Evolutionary conservation across 768 basidiomycete species (phyloP), one percentile per base, ranked within the genome.

Genomic region (Leccinum rimulosum): DNA sequence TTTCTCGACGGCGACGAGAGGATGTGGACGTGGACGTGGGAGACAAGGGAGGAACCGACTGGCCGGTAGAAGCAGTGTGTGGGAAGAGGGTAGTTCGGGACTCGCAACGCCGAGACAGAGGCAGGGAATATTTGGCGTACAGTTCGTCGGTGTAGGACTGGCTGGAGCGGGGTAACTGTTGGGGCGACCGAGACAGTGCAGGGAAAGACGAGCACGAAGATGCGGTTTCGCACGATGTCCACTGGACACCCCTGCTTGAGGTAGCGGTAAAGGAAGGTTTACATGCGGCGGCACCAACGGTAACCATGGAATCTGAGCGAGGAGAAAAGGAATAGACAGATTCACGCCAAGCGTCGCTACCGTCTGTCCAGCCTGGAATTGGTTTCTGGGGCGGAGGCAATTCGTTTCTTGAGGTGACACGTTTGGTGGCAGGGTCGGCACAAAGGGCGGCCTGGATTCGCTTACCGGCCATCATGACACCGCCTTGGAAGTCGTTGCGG

Each of bases 311-410:
- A 43, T 73, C 68, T 52, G 76, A 74, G 8, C 79, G 79, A 3
- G 80, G 66, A 3, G 79, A 68, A 59, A 85, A 76, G 54, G 76
- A 78, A 70, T 89, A 89, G 1, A 87, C 80, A 4, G 77, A 75
- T 1, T 84, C 75, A n/a, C 88, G 83, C 88, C 88, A 89, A 0
- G 82, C 84, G 56, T 83, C 76, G 25, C 78, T 80, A 54, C 84
- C 83, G 60, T 89, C 87, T 2, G 81, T 86, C 88, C 88, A 89
- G 14, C 88, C 88, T 0, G 85, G 83, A 31, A 87, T 79, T 17
- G 74, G 70, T 68, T 74, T 72, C 59, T 73, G 72, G 6, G 75
- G 72, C 25, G 77, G 77, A 50, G 73, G 76, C 6, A 67, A 49
- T 59, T 62, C 65, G 36, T 70, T 65, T 38, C 75, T 74, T 12